Base-by-base conservation (phyloP, 2,329 filamentous ascomycete genomes). In the Ophiostoma novo-ulmi region DNA sequence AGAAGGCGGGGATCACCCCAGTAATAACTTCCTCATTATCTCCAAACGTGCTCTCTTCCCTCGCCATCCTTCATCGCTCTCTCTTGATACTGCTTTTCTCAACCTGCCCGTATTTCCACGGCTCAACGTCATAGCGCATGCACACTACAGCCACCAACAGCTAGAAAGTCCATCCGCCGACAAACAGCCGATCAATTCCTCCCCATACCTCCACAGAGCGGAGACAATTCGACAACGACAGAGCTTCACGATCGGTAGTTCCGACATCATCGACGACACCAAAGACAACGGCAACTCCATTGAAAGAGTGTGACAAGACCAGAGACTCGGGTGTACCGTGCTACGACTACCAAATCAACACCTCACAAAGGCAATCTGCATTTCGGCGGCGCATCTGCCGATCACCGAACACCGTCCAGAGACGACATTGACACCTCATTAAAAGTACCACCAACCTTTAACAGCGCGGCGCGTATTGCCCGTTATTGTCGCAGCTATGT, bases 401-500 rank as follows among this genome's bases (percentile, higher is more conserved):
- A 55, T 58, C 8, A 17, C 52, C 8, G 8, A 58, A 22, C 22
- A 26, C 7, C 52, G n/a, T 61, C 26, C 22, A 63, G 26, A 63
- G 26, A 63, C 52, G 8, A 11, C 26, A 63, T 63, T 63, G n/a
- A 58, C 6, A 58, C 4, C 2, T 26, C 17, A 48, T n/a, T 20
- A n/a, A 48, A 48, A 48, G 14, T n/a, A 48, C 52, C n/a, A 48
- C 52, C 52, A 58, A 7, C 11, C 52, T 31, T 58, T 10, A 31
- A 6, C 58, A 63, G 58, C 26, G 4, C 10, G 58, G 58, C 26
- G 58, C 58, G 36, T 63, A 26, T 31, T 63, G 58, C 58, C 58
- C 26, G n/a, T 13, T 22, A 39, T 66, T 11, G 52, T 48, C 69
- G 68, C 71, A 71, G 36, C 69, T 71, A 73, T 73, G 73, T 73